Base-by-base conservation (phyloP, 139 green algal genomes). In the Picochlorum sp. region DNA sequence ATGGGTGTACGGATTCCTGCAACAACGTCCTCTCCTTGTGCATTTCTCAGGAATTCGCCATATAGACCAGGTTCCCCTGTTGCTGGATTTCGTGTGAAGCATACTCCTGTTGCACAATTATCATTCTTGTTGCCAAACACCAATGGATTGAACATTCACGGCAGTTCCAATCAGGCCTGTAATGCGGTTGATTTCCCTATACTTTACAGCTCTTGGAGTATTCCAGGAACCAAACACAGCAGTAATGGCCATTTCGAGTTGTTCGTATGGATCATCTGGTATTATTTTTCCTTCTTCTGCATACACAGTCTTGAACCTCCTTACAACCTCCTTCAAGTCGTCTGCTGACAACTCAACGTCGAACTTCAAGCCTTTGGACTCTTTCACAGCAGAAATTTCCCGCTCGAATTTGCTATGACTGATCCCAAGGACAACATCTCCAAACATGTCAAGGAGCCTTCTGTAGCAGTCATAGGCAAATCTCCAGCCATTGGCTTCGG, bases 71-170 rank as follows among this genome's bases (percentile, higher is more conserved):
- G 80, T 23, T 73, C 72, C 24, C 87, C 87, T 15, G 67, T 92
- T 69, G 77, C 73, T 26, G 83, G 87, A 72, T 88, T 88, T 61
- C 88, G 83, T 3, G 88, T 95, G 77, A 95, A 95, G 71, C 79
- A 86, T 56, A 95, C 88, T 38, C 86, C 88, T 1, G 88, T 94
- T 59, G 84, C 89, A 9, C 56, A 80, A 65, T 76, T 85, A 64
- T 85, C 77, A 30, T 77, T 79, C 24, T 85, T 71, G 80, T 95
- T 95, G 28, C 88, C 88, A 60, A 86, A 95, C 68, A 95, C 87
- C 88, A 95, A 95, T 95, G 65, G 83, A 70, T 71, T 96, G 86
- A 26, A 96, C 75, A 66, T 90, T 96, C 38, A 96, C 89, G 9
- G 88, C 88, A 5, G 89, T 96, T 63, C 88, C 88, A 66, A 78